Evolutionary conservation across 768 basidiomycete genomes (phyloP), one percentile per base, ranked within the genome.

Genomic region (Auriscalpium vulgare): DNA sequence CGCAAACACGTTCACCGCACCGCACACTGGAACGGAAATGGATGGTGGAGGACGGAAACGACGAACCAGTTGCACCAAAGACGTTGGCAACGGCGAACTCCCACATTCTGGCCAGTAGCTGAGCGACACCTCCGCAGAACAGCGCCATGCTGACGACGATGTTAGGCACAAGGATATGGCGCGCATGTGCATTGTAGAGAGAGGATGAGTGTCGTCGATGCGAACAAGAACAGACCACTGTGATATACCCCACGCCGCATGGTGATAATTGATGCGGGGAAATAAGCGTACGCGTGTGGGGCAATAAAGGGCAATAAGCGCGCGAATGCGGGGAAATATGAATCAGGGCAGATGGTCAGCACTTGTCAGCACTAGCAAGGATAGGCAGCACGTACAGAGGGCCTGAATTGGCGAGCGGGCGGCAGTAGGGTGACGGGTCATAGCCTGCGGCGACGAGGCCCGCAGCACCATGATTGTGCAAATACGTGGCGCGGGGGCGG

Each of bases 51-150:
- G n/a, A n/a, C n/a, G n/a, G n/a, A n/a, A 84, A 69, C 43, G 21
- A 21, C 21, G 21, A 21, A 87, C 87, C 85, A 35, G 87, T 83
- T 11, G 79, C 87, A 61, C 83, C 85, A 59, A 90, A 88, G 0
- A 71, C 73, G 60, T 91, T 89, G 1, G 84, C 84, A 35, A 77
- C 52, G 5, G 69, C 71, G 35, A 71, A 72, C 56, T 70, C 70
- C 90, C 90, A 92, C 86, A 93, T 91, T 40, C 93, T 92, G 37
- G 91, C 92, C 38, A 94, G 72, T 47, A 95, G 75, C 67, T 95
- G 93, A 10, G 78, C 84, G 35, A 94, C 82, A 57, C 93, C 93
- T 59, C 92, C 93, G 58, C 81, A 81, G 70, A 84, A 88, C 61
- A 90, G 66, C 21, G 91, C 90, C 91, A 95, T 91, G 50, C 91